Percentiles rank a stretch among this genome's conserved stretches.
Evolutionary conservation across 805 yeast species (phyloP).

Genomic region (Candida rishiriensis): DNA sequence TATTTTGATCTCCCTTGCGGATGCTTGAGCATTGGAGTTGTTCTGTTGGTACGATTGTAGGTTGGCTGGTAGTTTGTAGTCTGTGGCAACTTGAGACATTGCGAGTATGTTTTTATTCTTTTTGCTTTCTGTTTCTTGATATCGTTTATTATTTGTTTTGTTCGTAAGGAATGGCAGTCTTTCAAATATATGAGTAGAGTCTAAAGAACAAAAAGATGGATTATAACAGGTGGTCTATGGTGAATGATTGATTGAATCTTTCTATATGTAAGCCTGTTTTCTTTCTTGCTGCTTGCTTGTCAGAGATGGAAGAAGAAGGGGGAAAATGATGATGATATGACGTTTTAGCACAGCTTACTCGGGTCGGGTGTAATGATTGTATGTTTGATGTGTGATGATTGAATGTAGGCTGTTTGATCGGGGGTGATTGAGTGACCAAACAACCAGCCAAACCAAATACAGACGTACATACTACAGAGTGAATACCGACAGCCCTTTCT

Average conservation of each 20-base stretch:
- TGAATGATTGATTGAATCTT: neutral
- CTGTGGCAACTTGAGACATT: neutral
- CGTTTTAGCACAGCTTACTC: neutral
- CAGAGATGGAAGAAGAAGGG: neutral
- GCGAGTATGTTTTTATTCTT: neutral
- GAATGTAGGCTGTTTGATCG: too few relatives aligned
- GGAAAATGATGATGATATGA: too few relatives aligned
- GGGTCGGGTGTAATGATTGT: neutral
- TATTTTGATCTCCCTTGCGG: constrained; percentile 16
- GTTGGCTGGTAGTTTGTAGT: constrained; percentile 8
- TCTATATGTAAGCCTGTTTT: neutral
- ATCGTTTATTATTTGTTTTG: neutral
- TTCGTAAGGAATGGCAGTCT: neutral
- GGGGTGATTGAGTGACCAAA: too few relatives aligned
- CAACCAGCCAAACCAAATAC: too few relatives aligned
- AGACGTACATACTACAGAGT: too few relatives aligned
- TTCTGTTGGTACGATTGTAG: constrained; percentile 9
- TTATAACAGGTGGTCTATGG: neutral
- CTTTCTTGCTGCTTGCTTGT: neutral
- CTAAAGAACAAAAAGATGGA: neutral
- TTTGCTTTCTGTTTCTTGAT: neutral
- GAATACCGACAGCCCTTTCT: too few relatives aligned
- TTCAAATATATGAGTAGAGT: neutral
- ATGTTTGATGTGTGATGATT: neutral
- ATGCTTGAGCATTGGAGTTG: neutral